Evolutionary conservation across 75 land plant species (phyloP), one percentile per base, ranked within the genome.

Genomic region (Larix kaempferi): DNA sequence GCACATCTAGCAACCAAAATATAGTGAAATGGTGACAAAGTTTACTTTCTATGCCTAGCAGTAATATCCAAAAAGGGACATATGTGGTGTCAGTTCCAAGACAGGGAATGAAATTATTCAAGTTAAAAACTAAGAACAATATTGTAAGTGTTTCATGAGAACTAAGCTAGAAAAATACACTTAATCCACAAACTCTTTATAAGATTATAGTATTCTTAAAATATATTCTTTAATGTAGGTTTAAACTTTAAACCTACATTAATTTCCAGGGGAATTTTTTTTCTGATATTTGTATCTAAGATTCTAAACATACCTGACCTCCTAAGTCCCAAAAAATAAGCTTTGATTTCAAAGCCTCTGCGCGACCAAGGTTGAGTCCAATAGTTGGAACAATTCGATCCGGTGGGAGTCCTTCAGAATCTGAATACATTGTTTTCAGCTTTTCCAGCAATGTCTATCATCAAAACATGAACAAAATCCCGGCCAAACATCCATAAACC

Each of bases 271-370:
- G 29, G 19, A 0, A 16, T 66, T 13, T 37, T 33, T 35, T 1
- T 64, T 27, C 17, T 19, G 21, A 33, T 64, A 6, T 64, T 12
- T 5, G 3, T 14, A 66, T 66, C 71, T 29, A 29, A 29, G 33
- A 29, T 29, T 29, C 33, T 66, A 52, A 27, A 57, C 84, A 78
- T 76, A 91, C 96, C 96, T 94, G 96, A 60, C 98, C 98, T 76
- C 95, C 95, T 54, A 95, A 80, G 78, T 95, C 98, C 95, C 98
- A 95, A 78, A 95, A 92, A 8, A 93, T 89, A 81, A 93, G 93
- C 82, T 91, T 95, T 72, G 92, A 61, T 29, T 93, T 93, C 74
- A 89, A 77, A 19, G 82, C 89, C 80, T 95, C 93, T 71, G 89
- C 77, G 3, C 93, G 91, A 21, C 95, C 98, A 82, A 95, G 93